phyloP scores from a whole-genome alignment of 768 basidiomycete species.

The Imleria badia region DNA sequence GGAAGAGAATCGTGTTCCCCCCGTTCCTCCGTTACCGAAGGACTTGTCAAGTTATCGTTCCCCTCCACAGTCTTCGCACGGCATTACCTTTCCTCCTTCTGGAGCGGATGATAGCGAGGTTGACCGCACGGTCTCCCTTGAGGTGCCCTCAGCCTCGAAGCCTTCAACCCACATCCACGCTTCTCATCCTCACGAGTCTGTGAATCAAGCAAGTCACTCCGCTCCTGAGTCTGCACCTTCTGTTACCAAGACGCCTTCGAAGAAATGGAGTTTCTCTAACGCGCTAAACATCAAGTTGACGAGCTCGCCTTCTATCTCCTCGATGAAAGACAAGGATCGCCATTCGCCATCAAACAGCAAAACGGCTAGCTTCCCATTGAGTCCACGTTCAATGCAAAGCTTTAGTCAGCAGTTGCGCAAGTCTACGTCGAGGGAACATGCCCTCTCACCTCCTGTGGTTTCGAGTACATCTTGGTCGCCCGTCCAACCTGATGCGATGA shows the following conservation, averaged over 20 bases:
- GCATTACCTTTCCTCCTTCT: constrained; percentile 49
- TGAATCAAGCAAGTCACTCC: constrained; percentile 37
- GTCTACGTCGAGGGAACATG: constrained; percentile 66
- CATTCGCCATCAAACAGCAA: constrained; percentile 34
- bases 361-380: constrained; percentile 58
- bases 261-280: constrained; percentile 95
- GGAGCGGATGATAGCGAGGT: constrained; percentile 46
- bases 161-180: constrained; percentile 25
- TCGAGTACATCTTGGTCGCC: constrained; percentile 62
- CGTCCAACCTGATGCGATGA: constrained; percentile 72
- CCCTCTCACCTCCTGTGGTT: constrained; percentile 41
- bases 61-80: constrained; percentile 60
- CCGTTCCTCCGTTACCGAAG: constrained; percentile 91
- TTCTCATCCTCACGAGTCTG: constrained; percentile 41
- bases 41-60: constrained; percentile 78
- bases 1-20: constrained; percentile 76
- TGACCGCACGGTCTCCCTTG: constrained; percentile 50
- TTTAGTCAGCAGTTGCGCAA: constrained; percentile 69
- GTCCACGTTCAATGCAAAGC: constrained; percentile 60
- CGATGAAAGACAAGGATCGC: constrained; percentile 45
- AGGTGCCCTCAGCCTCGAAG: constrained; percentile 43
- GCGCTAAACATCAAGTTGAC: constrained; percentile 76
- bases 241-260: constrained; percentile 78
- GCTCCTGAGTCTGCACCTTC: constrained; percentile 45
- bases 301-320: constrained; percentile 60